These are phyloP conservation scores for Periconia digitata DNA, from an alignment of 2,329 filamentous ascomycete genomes.

Conservation along the genomic window DNA sequence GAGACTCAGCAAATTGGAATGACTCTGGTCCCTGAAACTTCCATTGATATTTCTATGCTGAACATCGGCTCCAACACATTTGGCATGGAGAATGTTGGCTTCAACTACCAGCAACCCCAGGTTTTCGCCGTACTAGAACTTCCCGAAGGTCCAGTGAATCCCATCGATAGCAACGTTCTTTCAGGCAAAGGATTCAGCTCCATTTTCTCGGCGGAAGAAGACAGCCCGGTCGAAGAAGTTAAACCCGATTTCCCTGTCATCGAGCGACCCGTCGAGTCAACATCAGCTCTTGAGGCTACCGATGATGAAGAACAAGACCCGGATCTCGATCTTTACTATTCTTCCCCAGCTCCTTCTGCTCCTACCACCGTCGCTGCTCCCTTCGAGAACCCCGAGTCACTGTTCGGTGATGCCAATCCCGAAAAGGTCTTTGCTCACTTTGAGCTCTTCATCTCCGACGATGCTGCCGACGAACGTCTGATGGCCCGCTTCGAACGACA, in stretches of 20 bases:
- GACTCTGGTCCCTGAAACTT: conserved; percentile 80
- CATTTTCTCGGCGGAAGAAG: conserved; percentile 35
- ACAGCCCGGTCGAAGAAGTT: conserved; percentile 45
- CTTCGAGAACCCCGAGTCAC: conserved; percentile 29
- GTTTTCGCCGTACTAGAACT: conserved; percentile 75
- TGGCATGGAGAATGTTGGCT: conserved; percentile 53
- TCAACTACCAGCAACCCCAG: conserved; percentile 59
- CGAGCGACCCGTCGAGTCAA: conserved; percentile 40
- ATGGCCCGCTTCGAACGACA: conserved; percentile 39
- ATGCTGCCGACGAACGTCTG: conserved; percentile 40
- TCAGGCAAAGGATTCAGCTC: conserved; percentile 64
- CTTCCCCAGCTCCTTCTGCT: conserved; percentile 36
- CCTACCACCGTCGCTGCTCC: conserved; percentile 43
- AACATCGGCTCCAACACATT: conserved; percentile 55
- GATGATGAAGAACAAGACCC: conserved; percentile 60
- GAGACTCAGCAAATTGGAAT: conserved; percentile 70
- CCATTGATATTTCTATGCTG: conserved; percentile 73
- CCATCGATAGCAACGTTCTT: conserved; percentile 61
- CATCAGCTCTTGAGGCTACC: conserved; percentile 13
- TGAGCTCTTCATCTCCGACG: conserved; percentile 64
- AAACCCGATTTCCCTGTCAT: conserved; percentile 56
- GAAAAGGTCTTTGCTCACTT: conserved; percentile 67
- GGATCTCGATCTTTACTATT: conserved; percentile 63
- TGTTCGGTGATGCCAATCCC: conserved; percentile 56
- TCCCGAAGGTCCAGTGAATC: conserved; percentile 64